phyloP scores from a whole-genome alignment of 768 basidiomycete species.

The Hericium erinaceus region DNA sequence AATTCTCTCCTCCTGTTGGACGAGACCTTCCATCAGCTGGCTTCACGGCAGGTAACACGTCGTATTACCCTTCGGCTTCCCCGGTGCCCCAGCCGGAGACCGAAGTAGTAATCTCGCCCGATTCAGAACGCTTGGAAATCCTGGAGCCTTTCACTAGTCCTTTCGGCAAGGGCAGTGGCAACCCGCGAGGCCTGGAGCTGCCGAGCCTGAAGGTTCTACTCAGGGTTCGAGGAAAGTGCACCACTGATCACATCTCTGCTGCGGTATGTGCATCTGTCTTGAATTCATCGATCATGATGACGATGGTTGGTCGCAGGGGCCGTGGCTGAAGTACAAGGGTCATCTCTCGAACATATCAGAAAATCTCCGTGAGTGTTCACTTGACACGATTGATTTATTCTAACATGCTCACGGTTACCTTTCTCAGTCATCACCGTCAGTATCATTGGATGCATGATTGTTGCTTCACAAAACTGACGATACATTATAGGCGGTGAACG shows the following conservation, averaged over 20 bases:
- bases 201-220: constrained; percentile 78
- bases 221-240: constrained; percentile 95
- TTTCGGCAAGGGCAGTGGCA: constrained; percentile 40
- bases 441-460: constrained; percentile 1
- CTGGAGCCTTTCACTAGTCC: constrained; percentile 79
- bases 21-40: constrained; percentile 77
- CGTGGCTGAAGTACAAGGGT: constrained; percentile 98
- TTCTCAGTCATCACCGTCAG: constrained; percentile 71
- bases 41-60: constrained; percentile 64
- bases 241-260: constrained; percentile 97
- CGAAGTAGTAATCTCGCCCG: constrained; percentile 64
- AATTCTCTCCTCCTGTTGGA: constrained; percentile 76
- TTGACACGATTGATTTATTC: not conserved
- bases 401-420: not conserved
- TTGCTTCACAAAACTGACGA: not conserved
- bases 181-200: constrained; percentile 58
- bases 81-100: constrained; percentile 73
- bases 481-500: constrained; percentile 66
- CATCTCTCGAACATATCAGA: constrained; percentile 95
- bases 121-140: constrained; percentile 79
- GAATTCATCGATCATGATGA: not conserved
- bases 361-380: constrained; percentile 64
- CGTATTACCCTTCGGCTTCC: constrained; percentile 68
- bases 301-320: constrained; percentile 45
- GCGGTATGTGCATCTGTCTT: constrained; percentile 39